Base-by-base conservation (phyloP, 495 filamentous ascomycete genomes). In the Staphylotrichum tortipilum region DNA sequence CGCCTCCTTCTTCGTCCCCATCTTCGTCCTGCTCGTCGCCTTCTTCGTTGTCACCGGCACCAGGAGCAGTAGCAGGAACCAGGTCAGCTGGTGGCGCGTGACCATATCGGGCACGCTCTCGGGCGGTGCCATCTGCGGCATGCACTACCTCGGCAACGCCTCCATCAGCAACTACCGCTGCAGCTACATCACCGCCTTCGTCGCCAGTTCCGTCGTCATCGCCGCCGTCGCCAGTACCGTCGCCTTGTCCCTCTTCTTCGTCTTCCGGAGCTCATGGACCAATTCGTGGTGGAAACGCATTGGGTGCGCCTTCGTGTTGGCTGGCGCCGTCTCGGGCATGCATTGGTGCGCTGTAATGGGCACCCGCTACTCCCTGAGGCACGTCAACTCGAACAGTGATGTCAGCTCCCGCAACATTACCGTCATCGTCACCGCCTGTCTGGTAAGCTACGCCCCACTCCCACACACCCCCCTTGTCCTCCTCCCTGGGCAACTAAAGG, bases 141-240 rank as follows among this genome's bases (percentile, higher is more conserved):
- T 95, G 90, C 87, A 95, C 61, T 95, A 94, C 56, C 68, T 94
- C 37, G 88, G 88, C 22, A 86, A 94, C 58, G 75, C 83, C 11
- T 86, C 89, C 29, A 89, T 92, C 55, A 68, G 72, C 12, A 92
- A 94, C 62, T 95, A 95, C 59, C 54, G 56, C 7, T 79, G 82
- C 56, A 53, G 59, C 10, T 89, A 91, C 52, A 28, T 54, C 7
- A 54, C 65, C 10, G 64, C 61, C 5, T 77, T 80, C 58, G 75
- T 95, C n/a, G 64, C 81, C 7, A 88, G 80, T 2, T 79, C 90
- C 5, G 75, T 77, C 17, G 53, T 85, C 30, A 86, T 94, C 52
- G 87, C 89, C 14, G 71, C 85, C 3, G 71, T 78, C 33, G 85
- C 84, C 2, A 86, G 79, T 41, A 81, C 76, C 7, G 50, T 76